Evolutionary conservation across 2,329 filamentous ascomycete genomes (phyloP).

Genomic region (Geosmithia flava): DNA sequence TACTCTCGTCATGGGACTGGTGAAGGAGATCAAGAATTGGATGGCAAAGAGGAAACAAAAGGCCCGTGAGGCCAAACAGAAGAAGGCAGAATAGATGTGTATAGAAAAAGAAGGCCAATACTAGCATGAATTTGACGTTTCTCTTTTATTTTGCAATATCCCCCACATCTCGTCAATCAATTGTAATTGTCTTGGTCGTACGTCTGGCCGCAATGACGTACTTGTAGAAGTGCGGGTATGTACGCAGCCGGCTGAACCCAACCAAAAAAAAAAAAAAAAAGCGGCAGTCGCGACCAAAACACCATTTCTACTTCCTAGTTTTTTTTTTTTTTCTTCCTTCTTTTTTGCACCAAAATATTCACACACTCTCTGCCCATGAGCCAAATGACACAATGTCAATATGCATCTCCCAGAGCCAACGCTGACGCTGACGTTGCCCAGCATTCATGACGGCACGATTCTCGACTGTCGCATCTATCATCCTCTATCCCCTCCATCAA

Average conservation of each 20-base stretch:
- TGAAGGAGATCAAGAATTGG: constrained; percentile 69
- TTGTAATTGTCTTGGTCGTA: background rate
- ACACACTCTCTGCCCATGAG: background rate
- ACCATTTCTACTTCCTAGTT: background rate
- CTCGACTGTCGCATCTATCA: constrained; percentile 81
- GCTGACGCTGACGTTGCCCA: constrained; percentile 67
- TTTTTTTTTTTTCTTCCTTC: background rate
- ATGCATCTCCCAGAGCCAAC: constrained; percentile 42
- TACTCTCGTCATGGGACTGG: constrained; percentile 68
- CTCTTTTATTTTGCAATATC: background rate
- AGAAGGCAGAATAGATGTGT: constrained; percentile 18
- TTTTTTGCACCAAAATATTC: background rate
- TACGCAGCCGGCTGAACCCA: background rate
- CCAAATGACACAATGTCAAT: background rate
- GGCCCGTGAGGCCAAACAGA: constrained; percentile 23
- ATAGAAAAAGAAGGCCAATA: background rate
- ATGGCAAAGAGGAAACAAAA: constrained; percentile 32
- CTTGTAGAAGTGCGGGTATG: background rate
- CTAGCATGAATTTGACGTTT: background rate
- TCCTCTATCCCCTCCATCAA: constrained; percentile 20
- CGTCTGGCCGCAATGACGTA: background rate
- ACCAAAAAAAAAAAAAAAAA: background rate
- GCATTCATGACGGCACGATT: constrained; percentile 61
- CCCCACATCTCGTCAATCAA: background rate
- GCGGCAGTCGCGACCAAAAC: background rate